Base-by-base conservation (phyloP, 2,329 filamentous ascomycete genomes). In the Monosporascus cannonballus region DNA sequence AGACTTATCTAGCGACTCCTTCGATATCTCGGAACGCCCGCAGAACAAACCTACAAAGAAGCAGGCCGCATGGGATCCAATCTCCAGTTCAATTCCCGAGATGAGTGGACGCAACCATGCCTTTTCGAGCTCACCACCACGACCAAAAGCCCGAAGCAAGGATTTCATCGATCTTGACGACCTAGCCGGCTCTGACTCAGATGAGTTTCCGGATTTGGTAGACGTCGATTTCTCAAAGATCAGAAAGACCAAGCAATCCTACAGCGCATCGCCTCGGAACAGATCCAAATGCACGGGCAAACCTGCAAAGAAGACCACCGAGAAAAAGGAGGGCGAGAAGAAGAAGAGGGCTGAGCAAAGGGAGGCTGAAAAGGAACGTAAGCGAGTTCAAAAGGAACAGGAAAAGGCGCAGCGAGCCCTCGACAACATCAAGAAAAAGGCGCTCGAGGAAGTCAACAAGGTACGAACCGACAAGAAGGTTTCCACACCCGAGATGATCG, bases 401-500 rank as follows among this genome's bases (percentile, higher is more conserved):
- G 78, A 78, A 48, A 88, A 82, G 61, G 82, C 84, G 52, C 76
- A 81, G 49, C 87, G 81, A 57, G 77, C 76, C 0, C 70, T 72
- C 6, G 83, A 90, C 58, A 89, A 86, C 61, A 79, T 85, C 57
- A 74, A 75, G 3, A 82, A 81, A 11, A 80, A 81, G 6, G 86
- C 89, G 7, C 70, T 92, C 22, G 82, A 83, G 3, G 84, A 89
- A 56, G 87, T 84, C 42, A 93, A 93, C 69, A 90, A 86, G 62
- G 71, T 85, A 9, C 83, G 83, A 49, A 83, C 81, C 0, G 84
- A 90, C 69, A 90, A 89, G 70, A 90, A 89, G 59, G 72, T 84
- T 0, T 87, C 87, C 0, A 81, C 84, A 0, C 79, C 79, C 0
- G 88, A 94, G 67, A 93, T 94, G 88, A 85, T 93, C 49, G 76